Evolutionary conservation across 148 eudicot species (phyloP), one percentile per base, ranked within the genome.

Genomic region (Rhododendron henanense): DNA sequence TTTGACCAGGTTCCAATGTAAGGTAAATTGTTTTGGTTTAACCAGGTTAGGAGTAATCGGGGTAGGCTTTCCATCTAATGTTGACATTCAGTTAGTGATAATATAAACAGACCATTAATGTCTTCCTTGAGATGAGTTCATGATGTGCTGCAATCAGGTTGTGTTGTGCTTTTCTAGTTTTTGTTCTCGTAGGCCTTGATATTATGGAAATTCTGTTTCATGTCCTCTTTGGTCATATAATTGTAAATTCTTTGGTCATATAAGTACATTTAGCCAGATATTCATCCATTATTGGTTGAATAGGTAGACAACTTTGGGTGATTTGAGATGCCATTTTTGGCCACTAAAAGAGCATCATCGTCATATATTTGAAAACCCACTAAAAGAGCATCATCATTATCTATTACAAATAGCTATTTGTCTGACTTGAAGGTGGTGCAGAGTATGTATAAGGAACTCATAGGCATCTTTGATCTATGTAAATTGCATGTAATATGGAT

Each of bases 1-100:
- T 75, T 94, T 97, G 85, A 91, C 95, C 84, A 90, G 89, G 88
- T 97, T 90, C 87, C 87, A 84, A 50, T 86, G 98, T 83, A 91
- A 91, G 93, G 99, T 94, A 87, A 84, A 59, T 80, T 61, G 7
- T 71, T 81, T 47, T 84, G 50, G 15, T 47, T 14, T 79, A 61
- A 71, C 67, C 39, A 65, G 9, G 79, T 75, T 75, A 35, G 78
- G 63, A 21, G 39, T 23, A 50, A 19, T 86, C 5, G 6, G 73
- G 23, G 25, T 39, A 71, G 11, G 18, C 33, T 6, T 53, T 21
- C 48, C 39, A 37, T 51, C 65, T 39, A 76, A 35, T 33, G 25
- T 55, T 59, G 73, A 4, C 45, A 33, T 31, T 81, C 14, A 16
- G 19, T 35, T 3, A 37, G 51, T 59, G 67, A 67, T 18, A 37